These are phyloP conservation scores for Backusella sp. DNA, from an alignment of 192 early-diverging fungal genomes.

Conservation along the genomic window DNA sequence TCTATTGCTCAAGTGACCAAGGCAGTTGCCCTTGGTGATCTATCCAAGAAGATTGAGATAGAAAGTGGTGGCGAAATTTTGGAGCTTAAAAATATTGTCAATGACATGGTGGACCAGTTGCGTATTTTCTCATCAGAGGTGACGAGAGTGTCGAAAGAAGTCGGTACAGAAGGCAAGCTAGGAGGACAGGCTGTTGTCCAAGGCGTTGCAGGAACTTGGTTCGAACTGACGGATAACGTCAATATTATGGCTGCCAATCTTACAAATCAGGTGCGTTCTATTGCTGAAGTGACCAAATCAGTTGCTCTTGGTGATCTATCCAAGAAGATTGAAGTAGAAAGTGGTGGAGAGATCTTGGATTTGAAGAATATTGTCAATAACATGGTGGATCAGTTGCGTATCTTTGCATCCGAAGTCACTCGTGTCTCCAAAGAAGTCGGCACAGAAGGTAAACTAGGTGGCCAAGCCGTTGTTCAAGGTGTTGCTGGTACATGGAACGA, in stretches of 20 bases:
- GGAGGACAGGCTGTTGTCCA: conserved; percentile 57
- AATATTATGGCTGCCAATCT: conserved; percentile 54
- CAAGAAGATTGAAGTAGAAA: conserved; percentile 40
- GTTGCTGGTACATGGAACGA: conserved; percentile 17
- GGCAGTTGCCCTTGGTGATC: conserved; percentile 61
- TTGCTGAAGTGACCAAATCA: conserved; percentile 61
- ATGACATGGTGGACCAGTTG: conserved; percentile 57
- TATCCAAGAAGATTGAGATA: conserved; percentile 56
- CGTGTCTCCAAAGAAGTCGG: conserved; percentile 59
- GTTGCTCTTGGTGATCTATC: conserved; percentile 63
- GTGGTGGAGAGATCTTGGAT: conserved; percentile 12
- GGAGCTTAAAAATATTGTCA: conserved; percentile 54
- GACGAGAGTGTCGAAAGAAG: conserved; percentile 63
- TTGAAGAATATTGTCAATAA: conserved; percentile 43
- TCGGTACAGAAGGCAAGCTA: conserved; percentile 60
- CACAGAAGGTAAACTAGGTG: conserved; percentile 56
- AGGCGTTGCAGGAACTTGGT: conserved; percentile 49
- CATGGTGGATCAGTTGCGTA: conserved; percentile 54
- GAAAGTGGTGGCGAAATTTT: conserved; percentile 15
- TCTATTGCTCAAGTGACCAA: conserved; percentile 65
- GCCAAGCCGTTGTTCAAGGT: conserved; percentile 48
- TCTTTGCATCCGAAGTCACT: conserved; percentile 57
- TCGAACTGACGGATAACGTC: conserved; percentile 14
- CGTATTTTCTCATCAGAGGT: conserved; percentile 52
- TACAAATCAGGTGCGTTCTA: conserved; percentile 59